Conservation (phyloP, 75 land plant genomes). For the Sequoiadendron giganteum region DNA sequence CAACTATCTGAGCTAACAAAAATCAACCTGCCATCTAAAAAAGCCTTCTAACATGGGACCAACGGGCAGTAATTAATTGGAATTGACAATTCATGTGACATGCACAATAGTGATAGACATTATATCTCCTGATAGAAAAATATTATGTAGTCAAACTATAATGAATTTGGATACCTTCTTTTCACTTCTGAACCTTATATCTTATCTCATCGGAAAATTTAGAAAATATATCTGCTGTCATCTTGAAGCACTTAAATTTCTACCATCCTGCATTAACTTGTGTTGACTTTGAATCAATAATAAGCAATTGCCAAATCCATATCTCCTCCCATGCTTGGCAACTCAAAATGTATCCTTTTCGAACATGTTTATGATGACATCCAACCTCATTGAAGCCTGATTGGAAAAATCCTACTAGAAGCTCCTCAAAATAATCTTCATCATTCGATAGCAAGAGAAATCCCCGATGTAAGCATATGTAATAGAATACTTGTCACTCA, state of each 20-base stretch:
- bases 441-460: too few relatives aligned
- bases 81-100: background rate
- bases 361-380: too few relatives aligned
- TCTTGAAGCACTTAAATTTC: background rate
- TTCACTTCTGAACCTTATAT: background rate
- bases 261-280: background rate
- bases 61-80: background rate
- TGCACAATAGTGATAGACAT: background rate
- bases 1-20: background rate
- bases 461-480: too few relatives aligned
- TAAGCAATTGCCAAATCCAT: background rate
- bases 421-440: too few relatives aligned
- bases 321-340: background rate
- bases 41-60: too few relatives aligned
- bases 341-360: background rate
- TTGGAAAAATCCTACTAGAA: too few relatives aligned
- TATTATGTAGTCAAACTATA: background rate
- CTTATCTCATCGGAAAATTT: background rate
- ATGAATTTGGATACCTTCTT: too few relatives aligned
- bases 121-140: too few relatives aligned
- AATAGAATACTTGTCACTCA: too few relatives aligned
- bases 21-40: background rate
- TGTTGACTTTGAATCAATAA: background rate
- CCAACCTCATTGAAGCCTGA: too few relatives aligned
- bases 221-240: background rate